Conservation (phyloP, 371 early-diverging fungal genomes). For the Smittium culicis region DNA sequence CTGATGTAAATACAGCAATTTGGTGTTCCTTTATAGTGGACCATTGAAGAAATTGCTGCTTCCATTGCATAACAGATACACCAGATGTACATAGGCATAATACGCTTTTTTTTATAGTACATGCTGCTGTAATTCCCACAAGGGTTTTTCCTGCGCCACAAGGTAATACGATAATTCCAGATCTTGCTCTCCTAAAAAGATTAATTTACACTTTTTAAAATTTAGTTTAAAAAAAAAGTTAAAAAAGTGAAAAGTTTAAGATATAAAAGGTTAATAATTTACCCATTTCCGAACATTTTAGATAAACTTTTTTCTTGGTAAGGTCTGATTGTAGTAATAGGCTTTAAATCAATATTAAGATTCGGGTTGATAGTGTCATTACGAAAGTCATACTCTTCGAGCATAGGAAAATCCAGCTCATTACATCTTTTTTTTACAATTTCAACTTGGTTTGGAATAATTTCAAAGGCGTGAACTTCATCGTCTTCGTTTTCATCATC, state of each 20-base stretch:
- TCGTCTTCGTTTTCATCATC: constrained; percentile 39
- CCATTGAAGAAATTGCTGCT: constrained; percentile 91
- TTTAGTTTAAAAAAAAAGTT: not conserved
- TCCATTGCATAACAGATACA: constrained; percentile 99
- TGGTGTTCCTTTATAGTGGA: constrained; percentile 82
- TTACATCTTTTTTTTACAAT: constrained; percentile 86
- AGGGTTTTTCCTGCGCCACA: constrained; percentile 99
- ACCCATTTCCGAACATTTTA: constrained; percentile 99
- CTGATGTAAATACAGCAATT: constrained; percentile 94
- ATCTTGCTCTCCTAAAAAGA: constrained; percentile 72
- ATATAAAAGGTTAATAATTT: not conserved
- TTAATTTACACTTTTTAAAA: too few species aligned
- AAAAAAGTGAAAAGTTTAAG: not conserved
- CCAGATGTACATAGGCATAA: constrained; percentile 96
- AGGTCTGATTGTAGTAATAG: constrained; percentile 89
- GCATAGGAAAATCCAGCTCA: constrained; percentile 91
- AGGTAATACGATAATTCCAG: constrained; percentile 99
- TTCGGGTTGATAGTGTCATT: constrained; percentile 76
- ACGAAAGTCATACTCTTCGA: constrained; percentile 99
- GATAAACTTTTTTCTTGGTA: constrained; percentile 98
- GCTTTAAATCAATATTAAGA: constrained; percentile 91
- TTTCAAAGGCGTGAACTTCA: constrained; percentile 79
- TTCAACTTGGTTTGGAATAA: constrained; percentile 64
- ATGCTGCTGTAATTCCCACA: constrained; percentile 98
- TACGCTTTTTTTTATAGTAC: constrained; percentile 93